Base-by-base conservation (phyloP, 345 rosid genomes). In the Gossypium mustelinum region DNA sequence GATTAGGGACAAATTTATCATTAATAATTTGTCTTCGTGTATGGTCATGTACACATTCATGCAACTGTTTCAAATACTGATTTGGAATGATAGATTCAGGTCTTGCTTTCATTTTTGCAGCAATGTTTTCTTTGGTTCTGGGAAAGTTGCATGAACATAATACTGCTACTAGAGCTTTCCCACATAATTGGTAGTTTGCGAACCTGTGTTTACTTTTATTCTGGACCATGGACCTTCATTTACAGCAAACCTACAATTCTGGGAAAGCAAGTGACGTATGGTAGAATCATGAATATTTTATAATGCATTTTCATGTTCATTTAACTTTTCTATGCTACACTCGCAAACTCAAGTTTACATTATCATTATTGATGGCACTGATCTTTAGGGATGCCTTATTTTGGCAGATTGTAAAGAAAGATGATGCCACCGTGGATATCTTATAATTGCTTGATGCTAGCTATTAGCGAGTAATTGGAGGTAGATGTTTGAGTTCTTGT, bases 401-500 rank as follows among this genome's bases (percentile, higher is more conserved):
- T 52, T 83, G 73, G 60, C 87, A 90, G 97, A 79, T 90, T 72
- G 87, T 85, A 83, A 92, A 85, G 84, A 87, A 80, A 72, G 93
- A 86, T 72, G 70, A 43, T 20, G 75, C 82, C 47, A 65, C 77
- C 25, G 82, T 73, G 66, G 92, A 86, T 62, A 82, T 6, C 9
- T 22, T 79, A 11, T 88, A 82, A 74, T n/a, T 11, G 13, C 12
- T 47, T 48, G 52, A 50, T 50, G 63, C 54, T 58, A 43, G 59
- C 62, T 11, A 29, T 60, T 61, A 22, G 43, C 2, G 57, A 73
- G 76, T 25, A 44, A 24, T 16, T 9, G 2, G 72, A 41, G 68
- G 57, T 22, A n/a, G 10, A 52, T 13, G 12, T 47, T 25, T 12
- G 22, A 16, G 1, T 16, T 50, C 8, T 25, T 68, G 45, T 2